Evolutionary conservation across 768 basidiomycete genomes (phyloP).

Genomic region (Tylopilus intermedius): DNA sequence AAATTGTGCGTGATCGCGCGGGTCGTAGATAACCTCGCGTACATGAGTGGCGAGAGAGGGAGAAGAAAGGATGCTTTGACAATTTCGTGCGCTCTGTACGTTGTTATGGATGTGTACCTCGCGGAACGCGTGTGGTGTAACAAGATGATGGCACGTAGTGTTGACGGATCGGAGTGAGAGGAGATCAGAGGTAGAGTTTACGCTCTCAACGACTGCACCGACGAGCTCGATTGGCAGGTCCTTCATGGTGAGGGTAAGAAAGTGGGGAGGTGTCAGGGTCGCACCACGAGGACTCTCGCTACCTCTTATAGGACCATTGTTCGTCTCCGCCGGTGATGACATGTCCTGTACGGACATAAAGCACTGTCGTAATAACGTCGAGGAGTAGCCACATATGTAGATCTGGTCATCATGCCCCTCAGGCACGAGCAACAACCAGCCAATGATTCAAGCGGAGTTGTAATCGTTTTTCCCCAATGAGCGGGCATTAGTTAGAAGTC

Average conservation of each 20-base stretch:
- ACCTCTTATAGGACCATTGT: background rate
- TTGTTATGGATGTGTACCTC: slow-evolving; percentile 24
- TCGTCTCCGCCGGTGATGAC: no score
- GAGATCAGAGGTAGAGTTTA: slow-evolving; percentile 24
- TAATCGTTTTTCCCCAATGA: no score
- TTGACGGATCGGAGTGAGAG: slow-evolving; percentile 27
- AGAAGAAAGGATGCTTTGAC: slow-evolving; percentile 19
- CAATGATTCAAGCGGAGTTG: no score
- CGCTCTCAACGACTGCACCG: slow-evolving; percentile 19
- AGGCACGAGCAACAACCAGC: no score
- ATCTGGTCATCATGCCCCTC: no score
- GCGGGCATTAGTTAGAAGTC: no score
- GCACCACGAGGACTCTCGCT: background rate
- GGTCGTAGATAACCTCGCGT: slow-evolving; percentile 28
- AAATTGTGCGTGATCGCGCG: slow-evolving; percentile 23
- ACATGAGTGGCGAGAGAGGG: slow-evolving; percentile 23
- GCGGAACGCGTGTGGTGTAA: slow-evolving; percentile 23
- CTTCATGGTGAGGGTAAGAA: slow-evolving; percentile 13
- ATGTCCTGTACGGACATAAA: background rate
- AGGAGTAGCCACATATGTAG: no score
- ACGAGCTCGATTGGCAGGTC: slow-evolving; percentile 28
- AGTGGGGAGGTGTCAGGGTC: background rate
- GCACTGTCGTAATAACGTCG: background rate
- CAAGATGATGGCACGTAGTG: slow-evolving; percentile 21
- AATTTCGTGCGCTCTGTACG: slow-evolving; percentile 24